Percentiles rank a stretch among this genome's conserved stretches.
These are phyloP conservation scores for Plectosphaerella plurivora DNA, from an alignment of 2,329 filamentous ascomycete genomes.

Conservation along the genomic window DNA sequence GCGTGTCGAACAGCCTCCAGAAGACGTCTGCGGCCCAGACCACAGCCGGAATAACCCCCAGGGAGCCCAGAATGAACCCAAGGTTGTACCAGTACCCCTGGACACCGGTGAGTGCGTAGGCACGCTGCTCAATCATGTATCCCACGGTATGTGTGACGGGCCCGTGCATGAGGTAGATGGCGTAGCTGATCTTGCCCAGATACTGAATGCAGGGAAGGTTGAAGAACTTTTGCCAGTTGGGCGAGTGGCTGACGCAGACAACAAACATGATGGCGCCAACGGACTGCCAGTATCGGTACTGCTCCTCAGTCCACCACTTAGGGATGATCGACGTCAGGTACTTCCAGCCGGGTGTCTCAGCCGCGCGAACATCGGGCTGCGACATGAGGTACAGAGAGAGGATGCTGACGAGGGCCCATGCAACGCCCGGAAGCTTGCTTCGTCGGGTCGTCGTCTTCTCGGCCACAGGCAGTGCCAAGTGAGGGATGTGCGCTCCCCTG, in stretches of 20 bases:
- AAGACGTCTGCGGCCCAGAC: slow-evolving; percentile 54
- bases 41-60: slow-evolving; percentile 45
- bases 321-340: slow-evolving; percentile 44
- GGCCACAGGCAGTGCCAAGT: slow-evolving; percentile 17
- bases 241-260: slow-evolving; percentile 40
- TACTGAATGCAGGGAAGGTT: slow-evolving; percentile 47
- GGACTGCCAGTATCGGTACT: slow-evolving; percentile 54
- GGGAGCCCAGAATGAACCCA: slow-evolving; percentile 41
- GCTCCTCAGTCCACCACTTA: slow-evolving; percentile 40
- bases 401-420: slow-evolving; percentile 38
- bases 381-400: slow-evolving; percentile 49
- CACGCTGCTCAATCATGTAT: slow-evolving; percentile 45
- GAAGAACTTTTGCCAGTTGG: slow-evolving; percentile 45
- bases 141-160: slow-evolving; percentile 49
- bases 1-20: slow-evolving; percentile 50
- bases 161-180: slow-evolving; percentile 58
- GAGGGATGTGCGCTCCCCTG: slow-evolving; percentile 36
- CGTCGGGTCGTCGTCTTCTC: slow-evolving; percentile 12
- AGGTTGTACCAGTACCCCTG: slow-evolving; percentile 39
- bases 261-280: slow-evolving; percentile 49
- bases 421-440: slow-evolving; percentile 4
- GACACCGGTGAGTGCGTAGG: slow-evolving; percentile 41
- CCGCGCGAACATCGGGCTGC: slow-evolving; percentile 34
- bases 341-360: slow-evolving; percentile 46
- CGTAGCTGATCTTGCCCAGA: slow-evolving; percentile 56